phyloP scores from a whole-genome alignment of 441 rosid species.

The Aleurites moluccanus region DNA sequence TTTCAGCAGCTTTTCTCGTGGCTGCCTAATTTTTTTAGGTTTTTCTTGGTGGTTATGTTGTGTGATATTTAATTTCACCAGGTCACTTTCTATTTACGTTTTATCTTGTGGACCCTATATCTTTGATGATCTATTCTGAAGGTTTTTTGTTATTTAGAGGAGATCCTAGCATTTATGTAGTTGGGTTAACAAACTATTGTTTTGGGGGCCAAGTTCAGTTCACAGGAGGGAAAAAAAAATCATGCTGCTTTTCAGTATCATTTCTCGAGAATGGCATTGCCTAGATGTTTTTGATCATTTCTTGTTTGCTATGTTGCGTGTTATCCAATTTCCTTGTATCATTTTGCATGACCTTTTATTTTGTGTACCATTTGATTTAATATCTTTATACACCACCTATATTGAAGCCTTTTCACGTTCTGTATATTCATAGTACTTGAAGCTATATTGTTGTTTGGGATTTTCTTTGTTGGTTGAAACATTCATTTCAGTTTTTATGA shows the following conservation, averaged over 20 bases:
- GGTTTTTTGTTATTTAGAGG: not conserved
- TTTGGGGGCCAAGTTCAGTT: too few relatives aligned
- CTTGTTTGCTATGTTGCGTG: too few relatives aligned
- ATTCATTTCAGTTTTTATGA: not conserved
- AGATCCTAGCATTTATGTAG: not conserved
- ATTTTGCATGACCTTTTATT: not conserved
- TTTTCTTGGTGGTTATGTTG: not conserved
- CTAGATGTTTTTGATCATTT: too few relatives aligned
- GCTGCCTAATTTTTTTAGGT: not conserved
- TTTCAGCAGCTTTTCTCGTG: not conserved
- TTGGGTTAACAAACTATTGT: too few relatives aligned
- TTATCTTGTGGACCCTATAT: not conserved
- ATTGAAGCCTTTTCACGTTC: not conserved
- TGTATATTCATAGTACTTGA: not conserved
- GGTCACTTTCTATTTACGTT: not conserved
- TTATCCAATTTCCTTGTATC: too few relatives aligned
- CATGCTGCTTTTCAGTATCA: too few relatives aligned
- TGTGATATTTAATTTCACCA: not conserved
- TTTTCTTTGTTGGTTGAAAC: conserved; percentile 7
- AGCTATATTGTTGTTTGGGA: not conserved
- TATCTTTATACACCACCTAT: not conserved
- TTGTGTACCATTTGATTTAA: not conserved
- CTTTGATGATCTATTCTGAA: not conserved
- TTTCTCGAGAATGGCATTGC: too few relatives aligned
- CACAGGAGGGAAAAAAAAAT: too few relatives aligned